Conservation (phyloP, 768 basidiomycete species). For the Pleurotus sapidus region DNA sequence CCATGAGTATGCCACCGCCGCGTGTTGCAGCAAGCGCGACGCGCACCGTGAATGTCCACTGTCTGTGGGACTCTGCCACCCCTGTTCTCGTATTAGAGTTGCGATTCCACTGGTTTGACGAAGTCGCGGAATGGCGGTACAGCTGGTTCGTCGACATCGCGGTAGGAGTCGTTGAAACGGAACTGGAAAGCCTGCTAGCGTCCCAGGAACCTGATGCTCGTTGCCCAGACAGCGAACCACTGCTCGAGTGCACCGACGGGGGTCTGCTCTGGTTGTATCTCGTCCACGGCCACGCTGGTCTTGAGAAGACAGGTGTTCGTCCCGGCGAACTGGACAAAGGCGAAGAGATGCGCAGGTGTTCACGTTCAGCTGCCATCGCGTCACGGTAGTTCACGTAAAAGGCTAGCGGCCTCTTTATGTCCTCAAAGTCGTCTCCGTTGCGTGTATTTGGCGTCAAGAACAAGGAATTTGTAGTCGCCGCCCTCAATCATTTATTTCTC, state of each 20-base stretch:
- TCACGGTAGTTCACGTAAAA: constrained; percentile 15
- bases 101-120: not conserved
- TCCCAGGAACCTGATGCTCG: constrained; percentile 14
- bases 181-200: not conserved
- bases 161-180: not conserved
- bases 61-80: constrained; percentile 34
- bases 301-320: constrained; percentile 43
- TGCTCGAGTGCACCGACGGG: constrained; percentile 28
- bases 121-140: not conserved
- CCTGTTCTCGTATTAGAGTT: constrained; percentile 11
- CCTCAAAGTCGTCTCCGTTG: constrained; percentile 2
- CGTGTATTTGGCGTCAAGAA: not conserved
- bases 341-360: constrained; percentile 33
- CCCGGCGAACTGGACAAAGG: constrained; percentile 43
- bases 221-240: constrained; percentile 11
- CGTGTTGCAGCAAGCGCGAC: too few species aligned
- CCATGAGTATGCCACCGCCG: too few species aligned
- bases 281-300: constrained; percentile 63
- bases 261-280: constrained; percentile 26
- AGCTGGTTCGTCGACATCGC: too few species aligned
- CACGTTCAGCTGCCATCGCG: constrained; percentile 24
- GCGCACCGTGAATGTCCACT: constrained; percentile 65
- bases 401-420: constrained; percentile 2
- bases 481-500: not conserved
- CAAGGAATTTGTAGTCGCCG: not conserved